phyloP scores from a whole-genome alignment of 1,284 basidiomycete species.

The Pseudozyma hubeiensis region DNA sequence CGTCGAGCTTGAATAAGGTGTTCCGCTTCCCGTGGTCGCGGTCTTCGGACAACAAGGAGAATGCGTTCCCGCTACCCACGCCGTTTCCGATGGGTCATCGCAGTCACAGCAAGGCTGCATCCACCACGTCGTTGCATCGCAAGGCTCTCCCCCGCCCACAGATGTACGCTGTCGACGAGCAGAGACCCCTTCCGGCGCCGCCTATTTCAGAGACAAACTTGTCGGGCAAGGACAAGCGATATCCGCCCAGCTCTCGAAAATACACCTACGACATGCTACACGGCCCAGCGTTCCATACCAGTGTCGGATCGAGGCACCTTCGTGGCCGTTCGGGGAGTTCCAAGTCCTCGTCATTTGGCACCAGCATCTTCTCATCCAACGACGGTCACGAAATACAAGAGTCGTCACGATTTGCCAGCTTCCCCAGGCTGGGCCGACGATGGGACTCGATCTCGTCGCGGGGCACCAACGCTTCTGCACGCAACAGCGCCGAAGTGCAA shows the following conservation, averaged over 20 bases:
- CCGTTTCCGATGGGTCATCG: slow-evolving; percentile 19
- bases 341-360: slow-evolving; percentile 37
- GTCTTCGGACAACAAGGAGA: slow-evolving; percentile 24
- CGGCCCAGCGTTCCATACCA: slow-evolving; percentile 20
- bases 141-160: slow-evolving; percentile 13
- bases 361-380: slow-evolving; percentile 32
- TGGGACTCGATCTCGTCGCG: slow-evolving; percentile 52
- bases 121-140: slow-evolving; percentile 8
- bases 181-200: slow-evolving; percentile 16
- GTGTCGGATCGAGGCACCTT: slow-evolving; percentile 27
- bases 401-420: slow-evolving; percentile 25
- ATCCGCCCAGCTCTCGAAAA: slow-evolving; percentile 39
- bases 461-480: slow-evolving; percentile 30
- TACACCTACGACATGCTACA: slow-evolving; percentile 36
- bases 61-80: slow-evolving; percentile 16
- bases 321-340: slow-evolving; percentile 40
- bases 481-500: slow-evolving; percentile 27
- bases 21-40: slow-evolving; percentile 44
- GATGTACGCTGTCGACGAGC: slow-evolving; percentile 14
- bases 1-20: slow-evolving; percentile 35
- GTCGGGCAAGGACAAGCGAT: slow-evolving; percentile 30
- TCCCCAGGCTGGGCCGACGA: slow-evolving; percentile 24
- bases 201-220: slow-evolving; percentile 10
- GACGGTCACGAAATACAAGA: slow-evolving; percentile 27
- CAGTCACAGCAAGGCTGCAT: slow-evolving; percentile 11